Evolutionary conservation across 2,329 filamentous ascomycete genomes (phyloP), one percentile per base, ranked within the genome.

Genomic region (Zymoseptoria crescenta): DNA sequence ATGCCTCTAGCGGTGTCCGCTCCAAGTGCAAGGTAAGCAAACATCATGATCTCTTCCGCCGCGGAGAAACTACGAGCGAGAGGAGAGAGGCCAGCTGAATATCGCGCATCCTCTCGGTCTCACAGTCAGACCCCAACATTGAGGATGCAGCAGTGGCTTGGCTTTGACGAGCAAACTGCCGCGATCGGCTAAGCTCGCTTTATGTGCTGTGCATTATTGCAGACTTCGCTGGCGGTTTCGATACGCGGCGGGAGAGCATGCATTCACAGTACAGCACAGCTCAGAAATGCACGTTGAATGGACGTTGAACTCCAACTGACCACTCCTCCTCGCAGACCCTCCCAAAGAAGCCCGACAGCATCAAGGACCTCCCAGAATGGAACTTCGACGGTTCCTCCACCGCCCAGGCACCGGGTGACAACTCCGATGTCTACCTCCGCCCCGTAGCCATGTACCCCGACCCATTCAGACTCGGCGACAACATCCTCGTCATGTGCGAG

Each of bases 361-460:
- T 86, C 63, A 81, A 84, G 59, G 86, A 89, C 64, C 85, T 89
- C 63, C 84, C 87, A 69, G 86, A 89, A 78, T 89, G 87, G 87
- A 89, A 89, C 79, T 89, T 89, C 71, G 87, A 90, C 75, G 93
- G 93, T 72, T 96, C 91, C 59, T 96, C 91, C 13, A 96, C 91
- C 68, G 87, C 83, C 68, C 93, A 97, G 79, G 93, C 93, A 54
- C 90, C 91, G 49, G 91, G 92, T 71, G 89, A 95, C 77, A 94
- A 97, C 85, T 96, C 91, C 53, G 93, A 97, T 78, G 89, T 96
- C 81, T 96, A 96, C 84, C 89, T 97, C 69, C 88, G 90, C 74
- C 92, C 92, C 60, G 85, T 89, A 64, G 90, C 91, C 69, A 86
- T 92, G 79, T 96, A 85, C 84, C 88, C 91, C 68, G 91, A 96